phyloP scores from a whole-genome alignment of 768 basidiomycete species.

The Panellus pusillus region DNA sequence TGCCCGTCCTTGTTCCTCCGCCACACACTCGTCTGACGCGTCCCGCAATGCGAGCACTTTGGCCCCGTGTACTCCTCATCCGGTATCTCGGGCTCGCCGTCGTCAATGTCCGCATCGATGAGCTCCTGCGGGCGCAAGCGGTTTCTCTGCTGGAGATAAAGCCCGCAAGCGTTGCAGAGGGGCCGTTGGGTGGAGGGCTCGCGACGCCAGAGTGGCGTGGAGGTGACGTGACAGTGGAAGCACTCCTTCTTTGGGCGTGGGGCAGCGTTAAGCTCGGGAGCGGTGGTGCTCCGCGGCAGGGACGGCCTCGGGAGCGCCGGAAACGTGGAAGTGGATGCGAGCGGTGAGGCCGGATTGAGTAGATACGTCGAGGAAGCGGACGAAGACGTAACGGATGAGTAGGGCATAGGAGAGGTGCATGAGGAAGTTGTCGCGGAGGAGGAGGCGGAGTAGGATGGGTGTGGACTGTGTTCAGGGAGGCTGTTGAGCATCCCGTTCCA shows the following conservation, averaged over 20 bases:
- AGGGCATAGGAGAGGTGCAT: no score
- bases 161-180: conserved; percentile 4
- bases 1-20: background rate
- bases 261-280: background rate
- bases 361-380: no score
- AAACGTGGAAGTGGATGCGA: no score
- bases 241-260: background rate
- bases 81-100: background rate
- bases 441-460: no score
- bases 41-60: background rate
- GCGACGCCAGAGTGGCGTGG: conserved; percentile 2
- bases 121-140: background rate
- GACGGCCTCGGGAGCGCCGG: no score
- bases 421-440: no score
- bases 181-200: background rate
- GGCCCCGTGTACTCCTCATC: conserved; percentile 1
- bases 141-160: background rate
- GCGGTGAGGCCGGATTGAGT: background rate
- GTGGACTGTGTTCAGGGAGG: no score
- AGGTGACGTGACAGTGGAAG: background rate
- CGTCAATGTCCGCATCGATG: background rate
- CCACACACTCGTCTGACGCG: background rate
- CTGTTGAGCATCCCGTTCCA: no score
- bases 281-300: background rate
- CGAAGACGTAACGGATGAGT: no score